Percentiles rank a stretch among this genome's conserved stretches.
phyloP scores from a whole-genome alignment of 2,329 filamentous ascomycete genomes.

The Aspergillus sp. region DNA sequence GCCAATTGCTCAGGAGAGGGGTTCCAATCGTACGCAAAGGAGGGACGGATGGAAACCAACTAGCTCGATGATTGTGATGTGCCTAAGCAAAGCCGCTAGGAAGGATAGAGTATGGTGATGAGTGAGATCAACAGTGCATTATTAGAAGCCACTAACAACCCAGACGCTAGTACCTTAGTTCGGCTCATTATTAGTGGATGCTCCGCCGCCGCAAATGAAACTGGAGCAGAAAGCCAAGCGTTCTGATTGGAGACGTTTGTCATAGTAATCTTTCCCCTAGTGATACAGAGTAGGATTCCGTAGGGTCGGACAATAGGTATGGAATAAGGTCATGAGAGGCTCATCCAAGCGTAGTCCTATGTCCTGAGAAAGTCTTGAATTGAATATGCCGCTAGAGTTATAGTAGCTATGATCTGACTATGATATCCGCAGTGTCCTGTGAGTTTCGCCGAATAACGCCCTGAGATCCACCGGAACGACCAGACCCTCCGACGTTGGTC shows the following conservation, averaged over 20 bases:
- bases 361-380: too few relatives aligned
- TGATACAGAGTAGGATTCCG: too few relatives aligned
- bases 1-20: background rate
- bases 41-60: background rate
- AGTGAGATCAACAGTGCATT: slow-evolving; percentile 14
- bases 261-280: too few relatives aligned
- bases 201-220: background rate
- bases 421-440: background rate
- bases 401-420: too few relatives aligned
- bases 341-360: too few relatives aligned
- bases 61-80: background rate
- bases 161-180: background rate
- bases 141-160: slow-evolving; percentile 8
- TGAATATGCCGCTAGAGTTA: too few relatives aligned
- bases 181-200: background rate
- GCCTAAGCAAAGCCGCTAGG: background rate
- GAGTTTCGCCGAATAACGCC: background rate
- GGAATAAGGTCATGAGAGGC: too few relatives aligned
- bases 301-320: too few relatives aligned
- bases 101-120: slow-evolving; percentile 3
- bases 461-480: background rate
- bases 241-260: too few relatives aligned
- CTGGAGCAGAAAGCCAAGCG: too few relatives aligned
- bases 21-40: background rate
- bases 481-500: background rate